These are phyloP conservation scores for Tetrapisispora arboricola DNA, from an alignment of 805 yeast species.

Conservation along the genomic window DNA sequence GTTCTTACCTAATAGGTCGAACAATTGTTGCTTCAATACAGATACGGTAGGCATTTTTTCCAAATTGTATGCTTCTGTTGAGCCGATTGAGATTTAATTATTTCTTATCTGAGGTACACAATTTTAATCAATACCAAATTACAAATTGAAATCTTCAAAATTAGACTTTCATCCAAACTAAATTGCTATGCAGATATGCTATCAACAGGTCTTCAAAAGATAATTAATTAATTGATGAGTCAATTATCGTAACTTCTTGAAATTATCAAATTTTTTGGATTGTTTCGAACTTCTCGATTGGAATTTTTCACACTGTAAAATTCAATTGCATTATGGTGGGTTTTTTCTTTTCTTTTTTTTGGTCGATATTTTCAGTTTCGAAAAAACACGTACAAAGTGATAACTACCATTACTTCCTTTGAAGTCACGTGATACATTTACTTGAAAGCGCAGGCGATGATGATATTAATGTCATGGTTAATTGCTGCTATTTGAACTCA, in stretches of 20 bases:
- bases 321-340: neutral
- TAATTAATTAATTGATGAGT: neutral
- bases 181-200: no score
- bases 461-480: neutral
- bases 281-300: neutral
- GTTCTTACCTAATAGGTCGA: slow-evolving; percentile 58
- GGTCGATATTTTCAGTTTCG: neutral
- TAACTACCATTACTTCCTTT: no score
- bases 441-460: no score
- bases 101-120: no score
- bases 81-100: neutral
- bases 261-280: neutral
- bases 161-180: no score
- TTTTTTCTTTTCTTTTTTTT: neutral
- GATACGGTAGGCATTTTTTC: slow-evolving; percentile 84
- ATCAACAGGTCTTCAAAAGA: no score
- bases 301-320: neutral
- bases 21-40: slow-evolving; percentile 90
- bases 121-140: no score
- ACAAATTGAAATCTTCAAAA: no score
- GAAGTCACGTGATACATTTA: no score
- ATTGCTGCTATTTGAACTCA: no score
- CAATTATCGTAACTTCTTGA: neutral
- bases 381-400: neutral
- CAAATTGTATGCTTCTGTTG: neutral